Evolutionary conservation across 352 stramenopile species (phyloP).

Genomic region (Phytophthora citrophthora): DNA sequence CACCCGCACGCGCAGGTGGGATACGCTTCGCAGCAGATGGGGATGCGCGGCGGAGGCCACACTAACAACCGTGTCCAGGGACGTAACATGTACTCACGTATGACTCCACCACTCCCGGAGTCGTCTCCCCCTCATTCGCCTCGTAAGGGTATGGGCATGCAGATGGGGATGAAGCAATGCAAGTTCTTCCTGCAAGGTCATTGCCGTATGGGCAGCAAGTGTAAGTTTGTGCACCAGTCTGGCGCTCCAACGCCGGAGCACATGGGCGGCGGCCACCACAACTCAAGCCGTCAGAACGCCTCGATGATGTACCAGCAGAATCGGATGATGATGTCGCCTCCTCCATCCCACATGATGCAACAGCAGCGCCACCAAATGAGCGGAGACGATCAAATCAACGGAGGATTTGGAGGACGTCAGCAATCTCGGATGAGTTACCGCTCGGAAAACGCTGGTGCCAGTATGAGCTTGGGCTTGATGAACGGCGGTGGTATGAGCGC

Average conservation of each 20-base stretch:
- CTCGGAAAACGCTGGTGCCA: constrained; percentile 25
- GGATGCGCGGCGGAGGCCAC: constrained; percentile 40
- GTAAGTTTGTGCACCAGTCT: constrained; percentile 79
- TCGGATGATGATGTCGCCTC: constrained; percentile 44
- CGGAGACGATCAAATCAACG: constrained; percentile 34
- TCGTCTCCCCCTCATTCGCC: constrained; percentile 69
- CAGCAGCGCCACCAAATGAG: constrained; percentile 43
- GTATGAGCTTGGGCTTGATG: constrained; percentile 35
- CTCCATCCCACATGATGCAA: constrained; percentile 40
- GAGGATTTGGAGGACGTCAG: constrained; percentile 29
- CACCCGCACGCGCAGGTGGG: constrained; percentile 47
- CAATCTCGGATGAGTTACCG: constrained; percentile 38
- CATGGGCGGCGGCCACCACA: constrained; percentile 24
- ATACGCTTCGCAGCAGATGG: constrained; percentile 44
- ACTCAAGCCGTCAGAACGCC: constrained; percentile 25
- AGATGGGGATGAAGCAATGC: constrained; percentile 75
- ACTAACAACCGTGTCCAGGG: constrained; percentile 30
- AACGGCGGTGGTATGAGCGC: constrained; percentile 33
- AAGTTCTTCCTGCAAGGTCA: constrained; percentile 88
- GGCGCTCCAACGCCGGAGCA: constrained; percentile 29
- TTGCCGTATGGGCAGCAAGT: constrained; percentile 88
- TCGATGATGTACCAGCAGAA: constrained; percentile 43
- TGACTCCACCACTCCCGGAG: constrained; percentile 64
- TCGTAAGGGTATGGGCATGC: constrained; percentile 44
- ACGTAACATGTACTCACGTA: constrained; percentile 57